These are phyloP conservation scores for Bertia moriformis DNA, from an alignment of 2,329 filamentous ascomycete genomes.

Conservation along the genomic window DNA sequence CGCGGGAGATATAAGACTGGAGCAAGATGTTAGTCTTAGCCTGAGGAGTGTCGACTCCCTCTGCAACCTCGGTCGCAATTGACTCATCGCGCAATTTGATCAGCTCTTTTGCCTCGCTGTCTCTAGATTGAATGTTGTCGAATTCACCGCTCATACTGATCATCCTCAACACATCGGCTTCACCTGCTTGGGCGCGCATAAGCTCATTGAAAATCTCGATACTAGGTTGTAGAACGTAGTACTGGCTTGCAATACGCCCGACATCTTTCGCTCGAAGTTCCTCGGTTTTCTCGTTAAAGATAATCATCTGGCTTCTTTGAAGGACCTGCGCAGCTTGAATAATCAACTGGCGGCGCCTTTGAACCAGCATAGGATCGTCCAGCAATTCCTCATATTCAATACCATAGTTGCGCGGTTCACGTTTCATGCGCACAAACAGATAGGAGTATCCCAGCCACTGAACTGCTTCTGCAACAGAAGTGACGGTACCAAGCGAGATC, in stretches of 20 bases:
- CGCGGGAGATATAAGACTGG: slow-evolving; percentile 83
- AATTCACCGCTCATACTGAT: slow-evolving; percentile 96
- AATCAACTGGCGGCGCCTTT: slow-evolving; percentile 69
- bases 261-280: slow-evolving; percentile 89
- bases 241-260: slow-evolving; percentile 91
- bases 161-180: slow-evolving; percentile 90
- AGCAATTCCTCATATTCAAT: slow-evolving; percentile 86
- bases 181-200: slow-evolving; percentile 75
- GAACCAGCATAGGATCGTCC: slow-evolving; percentile 77
- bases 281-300: slow-evolving; percentile 89
- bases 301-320: slow-evolving; percentile 94
- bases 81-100: slow-evolving; percentile 54
- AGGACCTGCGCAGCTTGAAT: slow-evolving; percentile 77
- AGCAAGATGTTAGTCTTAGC: slow-evolving; percentile 91
- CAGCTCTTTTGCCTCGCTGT: slow-evolving; percentile 83
- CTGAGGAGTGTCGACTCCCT: slow-evolving; percentile 57
- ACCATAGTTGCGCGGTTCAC: slow-evolving; percentile 80
- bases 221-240: slow-evolving; percentile 83
- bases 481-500: slow-evolving; percentile 84
- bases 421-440: slow-evolving; percentile 88
- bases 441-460: slow-evolving; percentile 98
- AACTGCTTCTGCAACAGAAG: slow-evolving; percentile 81
- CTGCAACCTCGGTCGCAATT: slow-evolving; percentile 66
- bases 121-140: slow-evolving; percentile 85
- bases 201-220: slow-evolving; percentile 91